Evolutionary conservation across 2,329 filamentous ascomycete genomes (phyloP).

Genomic region (Seiridium cupressi): DNA sequence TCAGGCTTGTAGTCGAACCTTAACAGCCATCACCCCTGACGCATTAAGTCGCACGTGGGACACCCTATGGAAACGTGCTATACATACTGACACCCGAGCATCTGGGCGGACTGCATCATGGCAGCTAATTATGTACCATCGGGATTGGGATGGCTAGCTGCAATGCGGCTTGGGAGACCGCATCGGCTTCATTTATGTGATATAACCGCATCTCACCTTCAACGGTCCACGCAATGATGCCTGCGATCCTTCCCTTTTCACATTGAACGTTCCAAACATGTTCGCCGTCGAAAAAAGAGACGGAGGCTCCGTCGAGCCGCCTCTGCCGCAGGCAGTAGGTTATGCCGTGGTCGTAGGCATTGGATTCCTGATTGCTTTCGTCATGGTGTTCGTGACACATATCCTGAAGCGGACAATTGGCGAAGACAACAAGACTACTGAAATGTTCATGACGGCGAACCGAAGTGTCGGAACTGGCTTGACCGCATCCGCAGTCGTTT

Average conservation of each 20-base stretch:
- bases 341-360: slow-evolving; percentile 29
- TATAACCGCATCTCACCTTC: no score
- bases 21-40: no score
- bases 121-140: neutral
- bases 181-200: no score
- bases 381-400: slow-evolving; percentile 45
- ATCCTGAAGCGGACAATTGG: slow-evolving; percentile 46
- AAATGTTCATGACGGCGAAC: slow-evolving; percentile 57
- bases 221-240: no score
- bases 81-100: neutral
- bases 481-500: slow-evolving; percentile 52
- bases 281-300: neutral
- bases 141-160: neutral
- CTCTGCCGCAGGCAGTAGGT: slow-evolving; percentile 12
- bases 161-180: neutral
- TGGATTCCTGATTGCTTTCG: slow-evolving; percentile 32
- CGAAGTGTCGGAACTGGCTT: slow-evolving; percentile 48
- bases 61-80: neutral
- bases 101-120: neutral
- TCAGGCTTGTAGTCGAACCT: no score
- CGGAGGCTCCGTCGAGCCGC: slow-evolving; percentile 8
- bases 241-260: no score
- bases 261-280: neutral
- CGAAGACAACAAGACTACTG: slow-evolving; percentile 50
- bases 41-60: neutral